Conservation (phyloP, 148 eudicot species). For the Spergularia marina region DNA sequence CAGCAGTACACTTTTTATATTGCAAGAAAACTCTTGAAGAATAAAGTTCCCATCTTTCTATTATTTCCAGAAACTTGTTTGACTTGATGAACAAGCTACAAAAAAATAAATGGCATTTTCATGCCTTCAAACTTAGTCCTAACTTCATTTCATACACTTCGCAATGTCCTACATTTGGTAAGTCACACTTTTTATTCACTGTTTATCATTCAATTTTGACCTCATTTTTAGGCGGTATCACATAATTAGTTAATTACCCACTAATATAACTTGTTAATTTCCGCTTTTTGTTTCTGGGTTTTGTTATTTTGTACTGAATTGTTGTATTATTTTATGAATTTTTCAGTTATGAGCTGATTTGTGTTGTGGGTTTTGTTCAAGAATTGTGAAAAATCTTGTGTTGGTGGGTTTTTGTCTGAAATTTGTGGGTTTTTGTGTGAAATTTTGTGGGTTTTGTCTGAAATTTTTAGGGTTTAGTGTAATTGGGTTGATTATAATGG, state of each 20-base stretch:
- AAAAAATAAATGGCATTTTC: background rate
- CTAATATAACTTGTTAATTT: conserved; percentile 1
- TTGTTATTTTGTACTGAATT: background rate
- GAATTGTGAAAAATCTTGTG: background rate
- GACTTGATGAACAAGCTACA: conserved; percentile 22
- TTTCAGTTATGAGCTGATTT: conserved; percentile 20
- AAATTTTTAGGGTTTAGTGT: background rate
- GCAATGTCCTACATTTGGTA: conserved; percentile 2
- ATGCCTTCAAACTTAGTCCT: background rate
- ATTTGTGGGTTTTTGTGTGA: no score
- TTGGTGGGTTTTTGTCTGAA: background rate
- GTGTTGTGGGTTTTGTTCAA: conserved; percentile 1
- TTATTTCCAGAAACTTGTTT: background rate
- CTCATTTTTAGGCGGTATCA: background rate
- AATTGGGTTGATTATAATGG: conserved; percentile 35
- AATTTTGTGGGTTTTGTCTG: background rate
- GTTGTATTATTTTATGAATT: background rate
- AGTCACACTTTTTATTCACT: background rate
- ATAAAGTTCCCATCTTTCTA: background rate
- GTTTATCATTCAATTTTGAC: background rate
- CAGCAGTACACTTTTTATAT: no score
- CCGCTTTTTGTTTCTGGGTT: background rate
- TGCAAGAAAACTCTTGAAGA: background rate
- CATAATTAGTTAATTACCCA: background rate
- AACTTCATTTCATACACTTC: conserved; percentile 1